Evolutionary conservation across 1,284 basidiomycete species (phyloP).

Genomic region (Puccinia sorghi): DNA sequence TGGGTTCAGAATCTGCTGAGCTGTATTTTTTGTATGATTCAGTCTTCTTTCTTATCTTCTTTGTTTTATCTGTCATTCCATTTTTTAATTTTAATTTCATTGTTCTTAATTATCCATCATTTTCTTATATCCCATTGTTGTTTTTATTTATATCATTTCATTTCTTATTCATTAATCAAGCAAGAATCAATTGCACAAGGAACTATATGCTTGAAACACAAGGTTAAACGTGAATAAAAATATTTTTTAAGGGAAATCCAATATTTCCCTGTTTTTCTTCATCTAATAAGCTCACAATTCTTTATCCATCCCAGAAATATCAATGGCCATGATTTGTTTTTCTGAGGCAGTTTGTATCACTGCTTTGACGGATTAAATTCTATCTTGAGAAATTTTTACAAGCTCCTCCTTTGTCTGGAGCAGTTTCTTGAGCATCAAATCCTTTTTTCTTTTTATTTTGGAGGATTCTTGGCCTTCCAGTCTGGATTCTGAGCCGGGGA

Average conservation of each 20-base stretch:
- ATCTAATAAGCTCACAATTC: neutral
- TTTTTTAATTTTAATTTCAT: no score
- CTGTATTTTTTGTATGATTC: no score
- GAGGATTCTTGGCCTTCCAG: neutral
- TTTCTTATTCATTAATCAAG: no score
- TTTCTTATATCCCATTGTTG: no score
- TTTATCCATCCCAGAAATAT: neutral
- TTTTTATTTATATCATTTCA: no score
- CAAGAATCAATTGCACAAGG: no score
- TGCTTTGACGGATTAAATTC: neutral
- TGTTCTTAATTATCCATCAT: no score
- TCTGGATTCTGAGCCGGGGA: neutral
- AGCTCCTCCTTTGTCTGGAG: neutral
- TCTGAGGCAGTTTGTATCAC: neutral
- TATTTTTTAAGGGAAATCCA: neutral
- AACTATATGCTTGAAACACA: no score
- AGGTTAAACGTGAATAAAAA: no score
- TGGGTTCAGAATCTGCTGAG: slow-evolving; percentile 67
- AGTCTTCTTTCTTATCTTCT: no score
- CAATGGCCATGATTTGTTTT: neutral
- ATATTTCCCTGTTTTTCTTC: neutral
- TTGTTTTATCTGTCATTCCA: no score
- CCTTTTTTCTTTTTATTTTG: neutral
- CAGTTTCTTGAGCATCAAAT: neutral
- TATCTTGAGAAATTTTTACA: neutral